Percentiles rank a stretch among this genome's conserved stretches.
These are phyloP conservation scores for Parachaetomium inaequale DNA, from an alignment of 495 filamentous ascomycete species.

Conservation along the genomic window DNA sequence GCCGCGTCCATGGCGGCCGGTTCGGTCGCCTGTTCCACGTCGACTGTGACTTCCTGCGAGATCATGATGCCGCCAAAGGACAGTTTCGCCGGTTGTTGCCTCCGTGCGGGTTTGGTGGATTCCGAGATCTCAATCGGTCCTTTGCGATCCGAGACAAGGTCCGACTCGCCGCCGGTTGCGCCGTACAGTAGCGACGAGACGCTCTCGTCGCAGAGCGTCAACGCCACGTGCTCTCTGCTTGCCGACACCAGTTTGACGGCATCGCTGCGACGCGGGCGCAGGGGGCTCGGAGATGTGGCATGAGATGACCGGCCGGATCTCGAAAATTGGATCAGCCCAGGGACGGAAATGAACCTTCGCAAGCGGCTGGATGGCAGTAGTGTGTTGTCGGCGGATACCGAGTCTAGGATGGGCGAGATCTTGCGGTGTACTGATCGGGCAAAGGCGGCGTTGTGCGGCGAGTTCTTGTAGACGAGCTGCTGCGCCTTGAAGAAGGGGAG, in stretches of 20 bases:
- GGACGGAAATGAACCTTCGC: background rate
- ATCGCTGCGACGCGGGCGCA: conserved; percentile 3
- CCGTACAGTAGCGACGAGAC: conserved; percentile 18
- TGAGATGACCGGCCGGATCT: background rate
- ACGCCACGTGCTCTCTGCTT: conserved; percentile 18
- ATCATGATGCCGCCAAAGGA: conserved; percentile 44
- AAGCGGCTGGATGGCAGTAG: conserved; percentile 7
- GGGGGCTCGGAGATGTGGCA: background rate
- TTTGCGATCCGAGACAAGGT: background rate
- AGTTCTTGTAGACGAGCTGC: conserved; percentile 44
- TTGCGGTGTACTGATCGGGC: conserved; percentile 45
- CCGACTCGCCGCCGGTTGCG: background rate
- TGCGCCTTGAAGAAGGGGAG: conserved; percentile 50
- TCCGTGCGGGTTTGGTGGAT: background rate
- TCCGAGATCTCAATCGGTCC: too few species aligned
- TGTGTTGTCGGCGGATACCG: conserved; percentile 25
- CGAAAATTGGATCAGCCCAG: background rate
- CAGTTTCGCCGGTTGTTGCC: conserved; percentile 5
- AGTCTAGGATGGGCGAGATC: conserved; percentile 39
- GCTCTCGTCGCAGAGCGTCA: conserved; percentile 18
- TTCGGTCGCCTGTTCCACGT: conserved; percentile 21
- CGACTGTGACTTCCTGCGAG: conserved; percentile 37
- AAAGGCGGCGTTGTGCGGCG: conserved; percentile 43
- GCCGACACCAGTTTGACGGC: conserved; percentile 10
- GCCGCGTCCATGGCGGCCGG: background rate